A percentile compares a stretch with the other conserved stretches of the same genome.
Conservation (phyloP, 1,139 yeast genomes). For the Hansenula sp. region DNA sequence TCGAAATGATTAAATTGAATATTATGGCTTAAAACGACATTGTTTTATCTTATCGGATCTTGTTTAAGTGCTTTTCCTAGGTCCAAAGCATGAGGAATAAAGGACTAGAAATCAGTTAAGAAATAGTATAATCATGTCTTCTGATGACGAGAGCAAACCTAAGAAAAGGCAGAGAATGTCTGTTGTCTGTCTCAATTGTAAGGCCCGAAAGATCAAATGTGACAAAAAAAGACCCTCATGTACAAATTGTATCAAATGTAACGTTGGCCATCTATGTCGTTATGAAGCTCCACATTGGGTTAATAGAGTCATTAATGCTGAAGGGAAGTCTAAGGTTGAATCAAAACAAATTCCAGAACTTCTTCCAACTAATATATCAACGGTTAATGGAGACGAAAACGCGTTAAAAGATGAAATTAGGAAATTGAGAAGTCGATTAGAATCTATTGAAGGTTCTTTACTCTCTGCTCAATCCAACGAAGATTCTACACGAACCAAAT, state of each 20-base stretch:
- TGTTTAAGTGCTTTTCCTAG: neutral
- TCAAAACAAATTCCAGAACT: neutral
- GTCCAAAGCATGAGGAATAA: neutral
- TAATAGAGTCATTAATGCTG: slow-evolving; percentile 9
- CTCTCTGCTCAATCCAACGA: no score
- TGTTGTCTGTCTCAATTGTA: slow-evolving; percentile 22
- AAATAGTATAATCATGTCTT: neutral
- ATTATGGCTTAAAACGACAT: neutral
- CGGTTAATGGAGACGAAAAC: neutral
- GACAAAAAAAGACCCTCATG: slow-evolving; percentile 21
- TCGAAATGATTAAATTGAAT: no score
- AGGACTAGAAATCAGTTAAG: neutral
- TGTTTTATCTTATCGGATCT: neutral
- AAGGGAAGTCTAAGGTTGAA: neutral
- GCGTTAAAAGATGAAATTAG: slow-evolving; percentile 7
- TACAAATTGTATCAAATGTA: slow-evolving; percentile 20
- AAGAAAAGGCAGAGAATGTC: slow-evolving; percentile 24
- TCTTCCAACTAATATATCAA: neutral
- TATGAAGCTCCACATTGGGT: slow-evolving; percentile 24
- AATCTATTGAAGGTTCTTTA: neutral
- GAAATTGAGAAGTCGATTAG: slow-evolving; percentile 6
- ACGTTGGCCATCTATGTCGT: slow-evolving; percentile 21
- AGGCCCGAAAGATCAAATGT: slow-evolving; percentile 23
- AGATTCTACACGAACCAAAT: neutral
- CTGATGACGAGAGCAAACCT: slow-evolving; percentile 3